These are phyloP conservation scores for Fusarium sulawesiense DNA, from an alignment of 2,329 filamentous ascomycete species.

Conservation along the genomic window DNA sequence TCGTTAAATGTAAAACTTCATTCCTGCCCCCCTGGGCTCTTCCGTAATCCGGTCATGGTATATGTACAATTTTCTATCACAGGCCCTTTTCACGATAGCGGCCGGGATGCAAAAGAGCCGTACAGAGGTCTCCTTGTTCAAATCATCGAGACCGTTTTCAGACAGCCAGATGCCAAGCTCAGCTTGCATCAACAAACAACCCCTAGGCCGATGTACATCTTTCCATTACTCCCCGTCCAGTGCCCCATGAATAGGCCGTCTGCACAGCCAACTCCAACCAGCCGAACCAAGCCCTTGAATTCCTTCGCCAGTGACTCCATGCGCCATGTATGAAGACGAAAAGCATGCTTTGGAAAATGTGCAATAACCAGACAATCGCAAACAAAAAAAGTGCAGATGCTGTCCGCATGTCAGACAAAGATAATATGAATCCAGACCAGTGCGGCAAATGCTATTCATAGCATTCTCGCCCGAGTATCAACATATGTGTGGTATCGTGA, in stretches of 20 bases:
- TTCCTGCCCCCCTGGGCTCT: conserved; percentile 45
- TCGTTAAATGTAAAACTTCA: conserved; percentile 46
- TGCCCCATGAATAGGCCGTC: conserved; percentile 41
- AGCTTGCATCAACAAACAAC: conserved; percentile 39
- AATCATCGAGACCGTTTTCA: conserved; percentile 31
- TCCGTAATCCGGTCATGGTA: conserved; percentile 53
- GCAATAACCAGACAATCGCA: conserved; percentile 49
- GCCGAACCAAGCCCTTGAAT: conserved; percentile 51
- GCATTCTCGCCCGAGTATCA: conserved; percentile 28
- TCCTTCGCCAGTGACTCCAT: conserved; percentile 55
- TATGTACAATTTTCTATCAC: conserved; percentile 57
- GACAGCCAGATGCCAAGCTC: conserved; percentile 41
- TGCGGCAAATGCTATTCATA: conserved; percentile 21
- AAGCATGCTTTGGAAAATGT: conserved; percentile 52
- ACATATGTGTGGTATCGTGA: conserved; percentile 41
- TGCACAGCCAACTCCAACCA: conserved; percentile 52
- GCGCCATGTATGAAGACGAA: conserved; percentile 55
- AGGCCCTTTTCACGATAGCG: conserved; percentile 40
- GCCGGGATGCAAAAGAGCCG: conserved; percentile 38
- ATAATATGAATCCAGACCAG: conserved; percentile 48
- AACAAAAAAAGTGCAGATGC: conserved; percentile 39
- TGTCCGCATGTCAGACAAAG: conserved; percentile 44
- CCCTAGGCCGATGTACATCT: conserved; percentile 33
- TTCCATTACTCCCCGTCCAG: conserved; percentile 44
- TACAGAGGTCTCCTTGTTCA: conserved; percentile 26